Base-by-base conservation (phyloP, 495 filamentous ascomycete genomes). In the Chaetomium cochliodes region DNA sequence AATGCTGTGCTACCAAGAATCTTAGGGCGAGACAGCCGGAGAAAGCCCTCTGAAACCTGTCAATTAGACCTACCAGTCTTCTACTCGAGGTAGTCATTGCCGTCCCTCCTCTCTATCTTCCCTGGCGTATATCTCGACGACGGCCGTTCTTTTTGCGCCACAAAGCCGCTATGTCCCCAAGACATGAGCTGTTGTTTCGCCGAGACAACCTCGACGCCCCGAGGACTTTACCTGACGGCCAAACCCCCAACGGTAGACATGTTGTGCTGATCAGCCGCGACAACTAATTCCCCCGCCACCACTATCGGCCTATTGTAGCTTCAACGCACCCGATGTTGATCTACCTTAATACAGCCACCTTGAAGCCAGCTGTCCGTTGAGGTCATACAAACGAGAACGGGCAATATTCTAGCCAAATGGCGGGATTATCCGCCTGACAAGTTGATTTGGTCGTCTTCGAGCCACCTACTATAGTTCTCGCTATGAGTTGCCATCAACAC, bases 21-120 rank as follows among this genome's bases (percentile, higher is more conserved):
- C 25, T 26, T 20, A 20, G 20, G 18, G 39, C 60, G 52, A 33
- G 60, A 47, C 60, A 20, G 42, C 26, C n/a, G 26, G 39, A 47
- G 25, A 37, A 50, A 33, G 33, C 7, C 3, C 16, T 26, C 3
- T 44, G 56, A 58, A 28, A 42, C 55, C 23, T 44, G 22, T n/a
- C 41, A 26, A 11, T 13, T 11, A 26, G 30, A n/a, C 20, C 9
- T 39, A 15, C 1, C 26, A 50, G 5, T 26, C 18, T 16, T 22
- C 2, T 18, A 0, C 20, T 33, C 28, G 16, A 55, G 18, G 52
- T 9, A 30, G 28, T 33, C n/a, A 30, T 23, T 9, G 22, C 22
- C 16, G 13, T 26, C 30, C 4, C 6, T 23, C 15, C 0, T 22
- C 39, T 23, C 33, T n/a, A n/a, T 56, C 53, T 15, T 11, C 22